phyloP scores from a whole-genome alignment of 140 eudicot species.

The Oenanthe javanica region DNA sequence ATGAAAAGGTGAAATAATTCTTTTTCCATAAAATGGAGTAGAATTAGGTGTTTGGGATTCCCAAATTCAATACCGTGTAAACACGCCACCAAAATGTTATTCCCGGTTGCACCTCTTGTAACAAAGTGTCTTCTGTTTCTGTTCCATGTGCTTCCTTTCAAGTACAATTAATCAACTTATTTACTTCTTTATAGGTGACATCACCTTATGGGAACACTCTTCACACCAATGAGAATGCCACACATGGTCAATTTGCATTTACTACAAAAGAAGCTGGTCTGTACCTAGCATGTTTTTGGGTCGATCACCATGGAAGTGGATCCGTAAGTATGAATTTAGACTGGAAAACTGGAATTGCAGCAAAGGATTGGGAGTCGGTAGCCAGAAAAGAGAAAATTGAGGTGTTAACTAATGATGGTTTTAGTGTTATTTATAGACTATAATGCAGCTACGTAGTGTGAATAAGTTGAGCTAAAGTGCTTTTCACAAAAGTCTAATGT shows the following conservation, averaged over 20 bases:
- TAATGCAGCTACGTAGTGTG: too few relatives aligned
- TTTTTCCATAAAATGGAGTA: background rate
- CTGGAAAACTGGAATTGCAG: conserved; percentile 90
- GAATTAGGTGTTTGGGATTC: background rate
- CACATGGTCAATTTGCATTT: conserved; percentile 94
- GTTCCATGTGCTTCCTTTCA: background rate
- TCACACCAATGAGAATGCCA: conserved; percentile 56
- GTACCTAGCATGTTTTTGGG: conserved; percentile 82
- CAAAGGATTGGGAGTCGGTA: conserved; percentile 91
- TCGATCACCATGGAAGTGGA: conserved; percentile 54
- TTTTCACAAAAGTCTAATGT: too few relatives aligned
- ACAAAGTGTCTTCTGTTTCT: background rate
- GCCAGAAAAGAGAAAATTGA: conserved; percentile 83
- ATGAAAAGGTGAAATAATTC: too few relatives aligned
- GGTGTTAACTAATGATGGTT: too few relatives aligned
- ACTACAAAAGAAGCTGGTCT: conserved; percentile 76
- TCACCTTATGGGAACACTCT: conserved; percentile 80
- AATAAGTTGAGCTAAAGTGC: too few relatives aligned
- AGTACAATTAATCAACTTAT: background rate
- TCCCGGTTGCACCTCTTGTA: background rate
- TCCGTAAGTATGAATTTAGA: conserved; percentile 61
- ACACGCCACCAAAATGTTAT: background rate
- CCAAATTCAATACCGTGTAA: background rate
- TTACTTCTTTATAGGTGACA: conserved; percentile 46
- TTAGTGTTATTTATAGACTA: too few relatives aligned